Percentiles rank a stretch among this genome's conserved stretches.
phyloP scores from a whole-genome alignment of 371 early-diverging fungal species.

The Phascolomyces articulosus region DNA sequence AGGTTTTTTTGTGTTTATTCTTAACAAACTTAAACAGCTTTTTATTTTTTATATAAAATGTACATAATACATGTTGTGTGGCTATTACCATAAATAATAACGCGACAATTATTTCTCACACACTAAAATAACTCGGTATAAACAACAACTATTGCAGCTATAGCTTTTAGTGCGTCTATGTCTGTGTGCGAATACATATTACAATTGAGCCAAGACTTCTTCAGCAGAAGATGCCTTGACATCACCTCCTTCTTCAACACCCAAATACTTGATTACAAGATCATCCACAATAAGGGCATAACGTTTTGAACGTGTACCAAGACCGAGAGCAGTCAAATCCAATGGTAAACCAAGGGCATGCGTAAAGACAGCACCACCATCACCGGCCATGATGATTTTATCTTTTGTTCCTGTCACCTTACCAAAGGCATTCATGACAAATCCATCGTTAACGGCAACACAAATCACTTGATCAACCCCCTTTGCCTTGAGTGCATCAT shows the following conservation, averaged over 20 bases:
- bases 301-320: conserved; percentile 53
- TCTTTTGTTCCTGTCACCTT: conserved; percentile 57
- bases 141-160: too few species aligned
- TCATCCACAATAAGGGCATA: conserved; percentile 75
- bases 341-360: conserved; percentile 63
- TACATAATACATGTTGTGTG: too few species aligned
- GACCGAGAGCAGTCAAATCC: conserved; percentile 39
- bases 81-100: too few species aligned
- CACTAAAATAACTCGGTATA: too few species aligned
- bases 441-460: conserved; percentile 60
- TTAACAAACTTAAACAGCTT: too few species aligned
- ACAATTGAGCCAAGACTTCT: conserved; percentile 22
- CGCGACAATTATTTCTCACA: too few species aligned
- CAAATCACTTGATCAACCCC: conserved; percentile 70
- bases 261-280: conserved; percentile 69
- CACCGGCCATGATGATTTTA: conserved; percentile 71
- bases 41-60: too few species aligned
- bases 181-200: background rate
- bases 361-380: conserved; percentile 64
- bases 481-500: conserved; percentile 61
- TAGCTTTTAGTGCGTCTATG: too few species aligned
- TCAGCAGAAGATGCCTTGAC: conserved; percentile 31
- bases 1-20: too few species aligned
- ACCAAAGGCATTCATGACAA: conserved; percentile 80
- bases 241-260: conserved; percentile 58